phyloP scores from a whole-genome alignment of 768 basidiomycete species.

The Scleroderma citrinum region DNA sequence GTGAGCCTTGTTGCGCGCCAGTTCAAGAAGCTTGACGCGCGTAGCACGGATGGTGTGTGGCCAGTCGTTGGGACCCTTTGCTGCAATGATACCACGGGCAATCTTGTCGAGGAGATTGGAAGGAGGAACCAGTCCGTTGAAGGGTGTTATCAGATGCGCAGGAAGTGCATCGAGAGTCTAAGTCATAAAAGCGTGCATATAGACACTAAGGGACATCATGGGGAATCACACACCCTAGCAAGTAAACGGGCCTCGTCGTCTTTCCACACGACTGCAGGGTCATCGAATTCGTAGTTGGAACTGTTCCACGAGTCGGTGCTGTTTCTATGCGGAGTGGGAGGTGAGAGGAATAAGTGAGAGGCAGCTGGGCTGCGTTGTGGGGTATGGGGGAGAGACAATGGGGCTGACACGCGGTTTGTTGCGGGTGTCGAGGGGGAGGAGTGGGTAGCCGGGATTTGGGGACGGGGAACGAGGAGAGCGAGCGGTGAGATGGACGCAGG shows the following conservation, averaged over 20 bases:
- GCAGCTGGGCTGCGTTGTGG: constrained; percentile 52
- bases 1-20: constrained; percentile 61
- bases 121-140: constrained; percentile 78
- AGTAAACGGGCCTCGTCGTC: constrained; percentile 66
- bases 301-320: constrained; percentile 85
- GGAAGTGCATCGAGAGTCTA: constrained; percentile 83
- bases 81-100: constrained; percentile 67
- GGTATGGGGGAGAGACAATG: constrained; percentile 48
- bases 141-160: constrained; percentile 79
- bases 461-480: constrained; percentile 59
- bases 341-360: constrained; percentile 46
- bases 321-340: constrained; percentile 41
- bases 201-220: background rate
- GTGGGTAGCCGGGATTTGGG: constrained; percentile 33
- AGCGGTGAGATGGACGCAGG: constrained; percentile 47
- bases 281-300: constrained; percentile 60
- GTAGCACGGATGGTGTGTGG: constrained; percentile 79
- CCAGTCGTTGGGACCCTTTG: constrained; percentile 76
- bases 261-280: constrained; percentile 67
- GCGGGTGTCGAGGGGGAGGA: constrained; percentile 33
- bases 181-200: background rate
- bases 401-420: constrained; percentile 44
- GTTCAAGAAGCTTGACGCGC: constrained; percentile 74
- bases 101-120: constrained; percentile 85
- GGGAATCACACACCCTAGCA: constrained; percentile 45